A percentile compares a stretch with the other conserved stretches of the same genome.
phyloP scores from a whole-genome alignment of 192 early-diverging fungal genomes.

The Linnemannia schmuckeri region DNA sequence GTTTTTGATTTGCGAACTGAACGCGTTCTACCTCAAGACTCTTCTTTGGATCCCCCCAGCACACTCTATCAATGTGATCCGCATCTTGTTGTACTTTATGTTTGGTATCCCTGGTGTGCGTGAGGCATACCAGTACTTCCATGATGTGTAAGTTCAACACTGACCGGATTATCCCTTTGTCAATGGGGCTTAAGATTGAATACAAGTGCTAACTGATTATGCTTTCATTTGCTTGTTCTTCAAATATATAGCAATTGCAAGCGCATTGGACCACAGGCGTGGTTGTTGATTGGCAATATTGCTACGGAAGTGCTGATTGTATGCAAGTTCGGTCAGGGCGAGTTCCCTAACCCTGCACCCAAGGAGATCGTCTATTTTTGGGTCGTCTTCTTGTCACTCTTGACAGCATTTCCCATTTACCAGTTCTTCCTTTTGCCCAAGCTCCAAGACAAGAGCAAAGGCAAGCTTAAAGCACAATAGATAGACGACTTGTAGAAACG shows the following conservation, averaged over 20 bases:
- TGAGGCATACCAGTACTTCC: slow-evolving; percentile 93
- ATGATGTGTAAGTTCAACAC: slow-evolving; percentile 54
- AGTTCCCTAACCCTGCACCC: slow-evolving; percentile 88
- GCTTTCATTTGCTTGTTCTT: neutral
- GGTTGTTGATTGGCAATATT: slow-evolving; percentile 89
- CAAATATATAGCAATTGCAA: slow-evolving; percentile 73
- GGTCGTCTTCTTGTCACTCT: slow-evolving; percentile 67
- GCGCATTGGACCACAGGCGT: slow-evolving; percentile 93
- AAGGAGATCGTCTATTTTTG: slow-evolving; percentile 79
- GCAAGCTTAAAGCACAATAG: slow-evolving; percentile 23
- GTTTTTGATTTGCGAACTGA: slow-evolving; percentile 87
- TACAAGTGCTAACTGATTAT: neutral
- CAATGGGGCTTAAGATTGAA: neutral
- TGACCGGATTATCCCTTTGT: neutral
- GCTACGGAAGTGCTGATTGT: slow-evolving; percentile 93
- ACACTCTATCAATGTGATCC: slow-evolving; percentile 82
- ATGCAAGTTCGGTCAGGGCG: slow-evolving; percentile 89
- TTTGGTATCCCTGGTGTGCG: slow-evolving; percentile 88
- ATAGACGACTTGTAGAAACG: neutral
- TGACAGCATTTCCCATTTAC: slow-evolving; percentile 83
- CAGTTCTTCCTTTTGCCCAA: slow-evolving; percentile 68
- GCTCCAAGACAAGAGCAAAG: slow-evolving; percentile 22
- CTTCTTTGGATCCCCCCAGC: slow-evolving; percentile 93
- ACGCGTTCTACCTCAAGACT: slow-evolving; percentile 95
- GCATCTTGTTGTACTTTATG: slow-evolving; percentile 86